These are phyloP conservation scores for Aspergillus pseudotamarii DNA, from an alignment of 2,329 filamentous ascomycete genomes.

Conservation along the genomic window DNA sequence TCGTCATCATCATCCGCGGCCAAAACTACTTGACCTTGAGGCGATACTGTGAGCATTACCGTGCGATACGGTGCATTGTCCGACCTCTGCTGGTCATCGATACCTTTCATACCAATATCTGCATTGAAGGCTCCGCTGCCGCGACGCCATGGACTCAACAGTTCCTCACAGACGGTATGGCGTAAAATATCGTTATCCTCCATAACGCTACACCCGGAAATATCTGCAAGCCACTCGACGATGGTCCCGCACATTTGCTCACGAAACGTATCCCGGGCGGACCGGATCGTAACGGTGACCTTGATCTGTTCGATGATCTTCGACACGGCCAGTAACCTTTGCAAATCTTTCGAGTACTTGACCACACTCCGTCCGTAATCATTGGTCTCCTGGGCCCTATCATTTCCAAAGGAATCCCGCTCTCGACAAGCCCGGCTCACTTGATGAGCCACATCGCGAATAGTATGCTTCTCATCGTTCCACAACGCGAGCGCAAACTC, in stretches of 20 bases:
- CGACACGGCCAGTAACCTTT: slow-evolving; percentile 74
- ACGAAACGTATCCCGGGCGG: slow-evolving; percentile 89
- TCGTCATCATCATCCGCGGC: slow-evolving; percentile 53
- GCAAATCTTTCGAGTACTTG: slow-evolving; percentile 72
- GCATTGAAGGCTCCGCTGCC: slow-evolving; percentile 83
- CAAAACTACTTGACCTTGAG: slow-evolving; percentile 44
- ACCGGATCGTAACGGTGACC: slow-evolving; percentile 91
- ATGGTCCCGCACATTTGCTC: slow-evolving; percentile 99
- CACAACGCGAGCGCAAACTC: slow-evolving; percentile 88
- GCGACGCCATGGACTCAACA: slow-evolving; percentile 82
- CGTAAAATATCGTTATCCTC: slow-evolving; percentile 77
- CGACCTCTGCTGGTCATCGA: slow-evolving; percentile 76
- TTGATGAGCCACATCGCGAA: slow-evolving; percentile 86
- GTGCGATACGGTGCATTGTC: slow-evolving; percentile 50
- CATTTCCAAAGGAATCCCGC: slow-evolving; percentile 66
- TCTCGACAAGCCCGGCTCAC: slow-evolving; percentile 86
- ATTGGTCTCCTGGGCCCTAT: slow-evolving; percentile 85
- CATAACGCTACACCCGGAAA: slow-evolving; percentile 84
- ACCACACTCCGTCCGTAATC: slow-evolving; percentile 84
- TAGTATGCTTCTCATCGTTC: slow-evolving; percentile 99
- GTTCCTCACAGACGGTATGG: slow-evolving; percentile 83
- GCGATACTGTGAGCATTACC: slow-evolving; percentile 44
- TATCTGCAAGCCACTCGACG: slow-evolving; percentile 93
- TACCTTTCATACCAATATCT: slow-evolving; percentile 73
- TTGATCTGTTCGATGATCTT: slow-evolving; percentile 92